Evolutionary conservation across 768 basidiomycete species (phyloP), one percentile per base, ranked within the genome.

Genomic region (Auricularia cornea): DNA sequence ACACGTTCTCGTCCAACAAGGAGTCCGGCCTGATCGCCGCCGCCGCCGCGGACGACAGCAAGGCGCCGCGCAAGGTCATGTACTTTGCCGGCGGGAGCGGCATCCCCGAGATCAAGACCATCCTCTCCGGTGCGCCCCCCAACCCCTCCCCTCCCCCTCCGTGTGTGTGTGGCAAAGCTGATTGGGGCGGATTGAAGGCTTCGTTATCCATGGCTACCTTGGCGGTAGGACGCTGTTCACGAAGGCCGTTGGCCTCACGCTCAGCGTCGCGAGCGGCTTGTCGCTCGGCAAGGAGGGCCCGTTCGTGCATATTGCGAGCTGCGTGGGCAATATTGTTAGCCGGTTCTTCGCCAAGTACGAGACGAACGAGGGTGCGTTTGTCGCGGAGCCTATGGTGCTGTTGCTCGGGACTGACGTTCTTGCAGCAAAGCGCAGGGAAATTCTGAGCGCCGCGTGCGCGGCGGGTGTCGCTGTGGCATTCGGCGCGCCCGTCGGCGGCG

Each of bases 381-480:
- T 23, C 3, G 23, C n/a, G n/a, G n/a, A n/a, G 23, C 54, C 23
- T 30, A 72, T 60, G 35, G 64, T 6, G 60, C 62, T 10, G 14
- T 64, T 51, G 26, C 4, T 59, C 26, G n/a, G 20, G 59, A 31
- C 52, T 48, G 41, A 38, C 40, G 32, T 30, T 20, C 48, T 41
- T 28, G 14, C 63, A 94, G 94, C 85, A 16, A 98, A 98, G 72
- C 83, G 95, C 54, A 86, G 97, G 59, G 97, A 98, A 76, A 87
- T 99, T 61, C 78, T 99, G 40, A 94, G 92, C 65, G 97, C 97
- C 12, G 94, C 95, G 31, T 92, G 94, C 72, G 97, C 96, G 5
- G 97, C 97, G 28, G 97, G 97, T 31, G 97, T 99, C 12, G 92
- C 96, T 5, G 96, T 98, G 29, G 92, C 95, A 0, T 98, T 98